Evolutionary conservation across 371 early-diverging fungal genomes (phyloP), one percentile per base, ranked within the genome.

Genomic region (Enterospora canceri): DNA sequence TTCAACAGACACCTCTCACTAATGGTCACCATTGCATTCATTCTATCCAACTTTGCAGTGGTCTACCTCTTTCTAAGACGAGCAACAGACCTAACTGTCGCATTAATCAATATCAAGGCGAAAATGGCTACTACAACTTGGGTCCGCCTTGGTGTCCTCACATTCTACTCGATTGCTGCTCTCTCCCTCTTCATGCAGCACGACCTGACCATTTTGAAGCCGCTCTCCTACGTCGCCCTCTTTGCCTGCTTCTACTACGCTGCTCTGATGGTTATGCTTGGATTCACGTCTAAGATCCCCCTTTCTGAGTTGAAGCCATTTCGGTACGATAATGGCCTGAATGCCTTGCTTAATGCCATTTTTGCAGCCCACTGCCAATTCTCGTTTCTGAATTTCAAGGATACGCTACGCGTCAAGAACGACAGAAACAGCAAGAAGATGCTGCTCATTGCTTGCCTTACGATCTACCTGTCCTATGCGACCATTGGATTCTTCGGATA

Each of bases 401-500:
- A 24, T 33, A 5, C 26, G 16, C 5, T 57, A 24, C 15, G 16
- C 30, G 23, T 4, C 32, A 3, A 15, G 15, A 16, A 5, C 24
- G 16, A 15, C 8, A 4, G 4, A 5, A 29, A 5, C 8, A 33
- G 5, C 3, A 29, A 15, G 3, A 57, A 57, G 12, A 5, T 57
- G 26, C n/a, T 33, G 3, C 16, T 24, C 4, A 24, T 3, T 32
- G 58, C 12, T 4, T 15, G 18, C 23, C n/a, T 23, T 23, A 30
- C 33, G 8, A 24, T 32, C 33, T 8, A 8, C 18, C 5, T 8
- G 15, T 4, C 73, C 16, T 78, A 70, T 57, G 51, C 58, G 23
- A n/a, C 65, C 5, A 68, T 76, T 15, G 71, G 76, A 48, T 65
- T 65, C 28, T 67, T 67, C 26, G 79, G 79, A 58, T 70, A 65